Base-by-base conservation (phyloP, 2,329 filamentous ascomycete genomes). In the Tolypocladium sp. region DNA sequence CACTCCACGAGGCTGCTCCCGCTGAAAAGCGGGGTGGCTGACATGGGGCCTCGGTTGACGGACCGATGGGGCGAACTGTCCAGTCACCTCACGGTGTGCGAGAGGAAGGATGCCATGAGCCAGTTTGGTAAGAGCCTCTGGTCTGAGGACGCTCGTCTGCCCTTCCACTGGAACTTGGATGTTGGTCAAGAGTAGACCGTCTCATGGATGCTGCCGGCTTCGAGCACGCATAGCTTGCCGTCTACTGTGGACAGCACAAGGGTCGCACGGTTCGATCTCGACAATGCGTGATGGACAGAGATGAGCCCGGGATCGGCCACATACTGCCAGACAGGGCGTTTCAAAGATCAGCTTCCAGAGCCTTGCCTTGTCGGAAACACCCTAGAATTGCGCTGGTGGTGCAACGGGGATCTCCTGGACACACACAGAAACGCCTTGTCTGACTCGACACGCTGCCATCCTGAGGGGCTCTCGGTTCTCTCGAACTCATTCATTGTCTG, bases 121-220 rank as follows among this genome's bases (percentile, higher is more conserved):
- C 82, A 70, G 78, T 82, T 77, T 72, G 87, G 83, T 88, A 88
- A 91, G 88, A 89, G 77, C 83, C 83, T 88, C 83, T 81, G 76
- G 77, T 62, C 78, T 73, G 86, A 85, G 82, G 83, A 78, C 87
- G 82, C 89, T 90, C 88, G 87, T 91, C 88, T 83, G 85, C 81
- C 73, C 75, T 76, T 74, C 79, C 81, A 78, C 87, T 87, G 88
- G 88, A 83, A 78, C 71, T 69, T 68, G 76, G 71, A 81, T 79
- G 77, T 73, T 79, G 82, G 80, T 77, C 79, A 73, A 67, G 56
- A 71, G 62, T 70, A 72, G 74, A 70, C 71, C 61, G 74, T 69
- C 63, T 63, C 67, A 68, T 68, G 60, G 72, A 69, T 70, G 73
- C 68, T 63, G 66, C 66, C 64, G 66, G 59, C 61, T 56, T 52